Base-by-base conservation (phyloP, 192 early-diverging fungal genomes). In the Entomortierella beljakovae region DNA sequence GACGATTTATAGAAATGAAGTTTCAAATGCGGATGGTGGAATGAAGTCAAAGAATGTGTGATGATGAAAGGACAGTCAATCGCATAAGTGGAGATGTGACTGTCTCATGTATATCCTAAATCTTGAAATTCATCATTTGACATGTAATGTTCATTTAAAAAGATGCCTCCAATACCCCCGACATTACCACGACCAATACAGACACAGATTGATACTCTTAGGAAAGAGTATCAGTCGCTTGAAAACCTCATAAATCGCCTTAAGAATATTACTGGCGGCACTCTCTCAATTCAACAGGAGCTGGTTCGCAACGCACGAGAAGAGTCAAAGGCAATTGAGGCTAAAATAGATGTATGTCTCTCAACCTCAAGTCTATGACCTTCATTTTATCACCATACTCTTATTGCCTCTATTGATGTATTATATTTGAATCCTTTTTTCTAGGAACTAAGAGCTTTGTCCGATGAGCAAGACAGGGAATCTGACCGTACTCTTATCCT, bases 381-480 rank as follows among this genome's bases (percentile, higher is more conserved):
- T 6, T 15, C 22, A 23, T 22, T 52, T 23, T 52, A n/a, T n/a
- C n/a, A n/a, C n/a, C n/a, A n/a, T n/a, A n/a, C n/a, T n/a, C n/a
- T 51, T 6, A 6, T 25, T 51, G 18, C 18, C 7, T 25, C 6
- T 59, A 22, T 20, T 8, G 11, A 35, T 37, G 3, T 20, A 25
- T 15, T 40, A n/a, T 49, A 29, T 31, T 31, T 48, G 3, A 11
- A 3, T 7, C 26, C 18, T 7, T 42, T 58, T 65, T 1, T 42
- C 31, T 64, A 88, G 87, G 63, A 83, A 34, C 37, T 89, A 40
- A 68, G 68, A 32, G 34, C 80, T 32, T 33, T 80, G 3, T 86
- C 90, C 3, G 88, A 91, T 43, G 84, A 89, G 66, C 75, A 89
- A 62, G 88, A 89, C 50, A 72, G 73, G 28, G 73, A 85, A 29